These are phyloP conservation scores for Santalum album DNA, from an alignment of 164 flowering plant genomes.

Conservation along the genomic window DNA sequence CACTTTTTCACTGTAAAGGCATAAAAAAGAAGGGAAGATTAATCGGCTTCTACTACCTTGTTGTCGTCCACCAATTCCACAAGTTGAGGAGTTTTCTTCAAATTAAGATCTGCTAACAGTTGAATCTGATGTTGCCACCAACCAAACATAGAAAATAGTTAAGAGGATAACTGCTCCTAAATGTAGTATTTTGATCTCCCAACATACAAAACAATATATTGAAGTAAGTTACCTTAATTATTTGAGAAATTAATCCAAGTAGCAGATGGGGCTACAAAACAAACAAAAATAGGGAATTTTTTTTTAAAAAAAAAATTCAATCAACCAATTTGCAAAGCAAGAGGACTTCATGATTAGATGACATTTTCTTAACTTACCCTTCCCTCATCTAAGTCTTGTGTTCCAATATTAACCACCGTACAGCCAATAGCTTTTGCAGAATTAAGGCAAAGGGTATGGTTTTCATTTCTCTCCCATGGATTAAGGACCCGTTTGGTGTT, in stretches of 20 bases:
- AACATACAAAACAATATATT: not conserved
- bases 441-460: slow-evolving; percentile 7
- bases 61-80: slow-evolving; percentile 44
- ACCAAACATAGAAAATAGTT: too few relatives aligned
- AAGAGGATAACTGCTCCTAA: too few relatives aligned
- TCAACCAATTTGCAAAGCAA: too few relatives aligned
- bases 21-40: not conserved
- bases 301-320: too few relatives aligned
- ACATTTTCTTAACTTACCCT: too few relatives aligned
- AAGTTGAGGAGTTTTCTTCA: slow-evolving; percentile 54
- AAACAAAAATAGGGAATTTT: slow-evolving; percentile 4
- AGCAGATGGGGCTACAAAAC: slow-evolving; percentile 43
- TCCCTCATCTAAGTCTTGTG: slow-evolving; percentile 4
- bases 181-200: not conserved
- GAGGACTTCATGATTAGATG: too few relatives aligned
- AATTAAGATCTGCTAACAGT: slow-evolving; percentile 44
- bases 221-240: slow-evolving; percentile 40
- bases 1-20: not conserved
- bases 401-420: slow-evolving; percentile 5
- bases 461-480: slow-evolving; percentile 7
- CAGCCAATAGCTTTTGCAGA: slow-evolving; percentile 6
- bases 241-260: slow-evolving; percentile 49
- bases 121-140: too few relatives aligned
- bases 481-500: slow-evolving; percentile 5
- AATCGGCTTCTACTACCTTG: slow-evolving; percentile 18